Conservation (phyloP, 768 basidiomycete species). For the Podaxis sp. region DNA sequence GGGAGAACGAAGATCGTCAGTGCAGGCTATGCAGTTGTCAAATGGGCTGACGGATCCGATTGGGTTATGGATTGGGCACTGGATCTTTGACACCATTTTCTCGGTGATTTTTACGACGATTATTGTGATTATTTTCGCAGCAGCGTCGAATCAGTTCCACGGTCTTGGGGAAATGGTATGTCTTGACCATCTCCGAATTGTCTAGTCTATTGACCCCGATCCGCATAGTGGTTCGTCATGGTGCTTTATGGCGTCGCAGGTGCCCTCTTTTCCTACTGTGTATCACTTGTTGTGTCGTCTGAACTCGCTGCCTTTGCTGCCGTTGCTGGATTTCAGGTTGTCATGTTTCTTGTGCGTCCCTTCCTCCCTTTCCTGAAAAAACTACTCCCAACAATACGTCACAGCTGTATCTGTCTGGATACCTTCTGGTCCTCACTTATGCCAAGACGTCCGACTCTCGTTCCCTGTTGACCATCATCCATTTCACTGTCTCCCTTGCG, state of each 20-base stretch:
- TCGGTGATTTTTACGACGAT: slow-evolving; percentile 58
- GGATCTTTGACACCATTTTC: slow-evolving; percentile 66
- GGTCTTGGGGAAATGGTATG: slow-evolving; percentile 62
- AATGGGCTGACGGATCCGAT: slow-evolving; percentile 68
- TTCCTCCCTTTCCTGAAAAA: not conserved
- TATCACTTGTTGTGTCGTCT: slow-evolving; percentile 55
- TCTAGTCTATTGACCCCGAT: not conserved
- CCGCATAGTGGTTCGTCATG: slow-evolving; percentile 60
- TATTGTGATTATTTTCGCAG: slow-evolving; percentile 57
- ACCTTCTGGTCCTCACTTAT: slow-evolving; percentile 71
- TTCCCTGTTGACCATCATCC: slow-evolving; percentile 55
- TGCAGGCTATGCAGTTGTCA: slow-evolving; percentile 80
- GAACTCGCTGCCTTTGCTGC: slow-evolving; percentile 72
- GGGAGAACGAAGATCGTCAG: slow-evolving; percentile 62
- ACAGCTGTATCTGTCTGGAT: slow-evolving; percentile 61
- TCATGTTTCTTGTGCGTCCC: slow-evolving; percentile 63
- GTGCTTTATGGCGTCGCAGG: slow-evolving; percentile 67
- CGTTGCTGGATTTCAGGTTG: slow-evolving; percentile 67
- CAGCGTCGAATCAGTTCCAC: slow-evolving; percentile 56
- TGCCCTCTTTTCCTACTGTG: slow-evolving; percentile 65
- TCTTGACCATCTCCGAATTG: not conserved
- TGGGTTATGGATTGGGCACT: slow-evolving; percentile 76
- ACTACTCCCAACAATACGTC: not conserved
- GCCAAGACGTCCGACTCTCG: slow-evolving; percentile 54
- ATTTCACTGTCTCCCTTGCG: slow-evolving; percentile 64